Evolutionary conservation across 1,139 yeast genomes (phyloP), one percentile per base, ranked within the genome.

Genomic region (Suhomyces guaymorum): DNA sequence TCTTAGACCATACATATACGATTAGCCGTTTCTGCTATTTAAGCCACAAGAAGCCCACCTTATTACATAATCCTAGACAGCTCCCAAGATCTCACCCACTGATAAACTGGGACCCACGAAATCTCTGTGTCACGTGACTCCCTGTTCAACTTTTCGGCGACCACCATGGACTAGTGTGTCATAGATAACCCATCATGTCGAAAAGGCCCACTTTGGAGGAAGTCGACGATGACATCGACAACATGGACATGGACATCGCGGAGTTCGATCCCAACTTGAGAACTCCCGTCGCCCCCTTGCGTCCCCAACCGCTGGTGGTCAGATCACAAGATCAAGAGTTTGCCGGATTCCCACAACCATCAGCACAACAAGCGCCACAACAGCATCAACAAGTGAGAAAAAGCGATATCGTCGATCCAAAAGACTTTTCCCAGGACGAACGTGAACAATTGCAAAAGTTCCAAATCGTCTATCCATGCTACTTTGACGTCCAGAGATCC

Each of bases 231-330:
- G 95, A 87, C 52, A 82, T 90, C 63, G 97, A 89, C 57, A 81
- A 87, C 63, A 71, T 88, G 80, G 96, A 89, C 50, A 83, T 87
- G 85, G 96, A 89, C 61, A 73, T 90, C 26, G 94, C 95, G 7
- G 90, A 89, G 65, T 83, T 88, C 47, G 97, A 89, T 60, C 90
- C 96, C 12, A 62, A 66, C 28, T 63, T 82, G 42, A 73, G 59
- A 29, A 82, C 90, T 0, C 86, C 89, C 3, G 62, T 82, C 14
- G 89, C 89, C 1, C 89, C 89, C 28, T 65, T 72, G 29, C 70
- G 74, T 49, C 75, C 81, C 11, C 70, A 72, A 43, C 84, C 86
- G 21, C 59, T 66, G 2, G 68, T 82, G 17, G 75, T 72, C 7
- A 70, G 86, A 54, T 80, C 87, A n/a, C 85, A 80, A 51, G 88